Conservation (phyloP, 2,329 filamentous ascomycete species). For the Cladorrhinum sp. region DNA sequence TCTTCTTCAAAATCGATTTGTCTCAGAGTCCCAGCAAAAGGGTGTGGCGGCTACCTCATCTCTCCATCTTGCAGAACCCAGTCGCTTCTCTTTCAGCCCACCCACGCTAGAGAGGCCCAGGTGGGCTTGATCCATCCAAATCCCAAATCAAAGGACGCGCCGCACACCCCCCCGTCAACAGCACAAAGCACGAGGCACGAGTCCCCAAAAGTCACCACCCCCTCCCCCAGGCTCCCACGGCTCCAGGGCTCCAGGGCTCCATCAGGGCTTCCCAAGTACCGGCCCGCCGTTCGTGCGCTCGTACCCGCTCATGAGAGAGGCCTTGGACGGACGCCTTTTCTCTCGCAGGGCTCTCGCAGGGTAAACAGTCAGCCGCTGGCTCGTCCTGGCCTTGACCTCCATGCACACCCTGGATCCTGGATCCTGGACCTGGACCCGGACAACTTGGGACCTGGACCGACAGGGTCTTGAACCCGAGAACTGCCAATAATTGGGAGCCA, state of each 20-base stretch:
- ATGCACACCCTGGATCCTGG: constrained; percentile 11
- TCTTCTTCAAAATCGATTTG: constrained; percentile 13
- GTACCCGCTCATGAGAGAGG: neutral
- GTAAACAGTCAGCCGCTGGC: constrained; percentile 6
- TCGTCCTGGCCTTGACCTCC: constrained; percentile 18
- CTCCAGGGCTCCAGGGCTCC: constrained; percentile 4
- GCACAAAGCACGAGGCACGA: constrained; percentile 20
- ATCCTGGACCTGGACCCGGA: constrained; percentile 3
- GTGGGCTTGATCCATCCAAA: constrained; percentile 22
- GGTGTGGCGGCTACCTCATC: constrained; percentile 18
- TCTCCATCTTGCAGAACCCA: constrained; percentile 16
- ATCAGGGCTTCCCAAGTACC: constrained; percentile 10
- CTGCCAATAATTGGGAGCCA: constrained; percentile 4
- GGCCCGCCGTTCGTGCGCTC: constrained; percentile 2
- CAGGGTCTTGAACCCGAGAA: constrained; percentile 21
- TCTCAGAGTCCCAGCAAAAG: constrained; percentile 12
- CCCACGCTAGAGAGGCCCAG: constrained; percentile 25
- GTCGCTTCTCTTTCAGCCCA: constrained; percentile 28
- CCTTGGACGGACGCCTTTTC: neutral
- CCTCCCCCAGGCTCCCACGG: constrained; percentile 5
- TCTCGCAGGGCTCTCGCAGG: neutral
- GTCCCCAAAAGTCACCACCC: constrained; percentile 14
- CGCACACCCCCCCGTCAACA: constrained; percentile 11
- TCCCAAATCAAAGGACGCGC: constrained; percentile 9
- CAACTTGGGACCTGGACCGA: constrained; percentile 12